Conservation (phyloP, 23 red algal genomes). For the Gracilaria caudata region DNA sequence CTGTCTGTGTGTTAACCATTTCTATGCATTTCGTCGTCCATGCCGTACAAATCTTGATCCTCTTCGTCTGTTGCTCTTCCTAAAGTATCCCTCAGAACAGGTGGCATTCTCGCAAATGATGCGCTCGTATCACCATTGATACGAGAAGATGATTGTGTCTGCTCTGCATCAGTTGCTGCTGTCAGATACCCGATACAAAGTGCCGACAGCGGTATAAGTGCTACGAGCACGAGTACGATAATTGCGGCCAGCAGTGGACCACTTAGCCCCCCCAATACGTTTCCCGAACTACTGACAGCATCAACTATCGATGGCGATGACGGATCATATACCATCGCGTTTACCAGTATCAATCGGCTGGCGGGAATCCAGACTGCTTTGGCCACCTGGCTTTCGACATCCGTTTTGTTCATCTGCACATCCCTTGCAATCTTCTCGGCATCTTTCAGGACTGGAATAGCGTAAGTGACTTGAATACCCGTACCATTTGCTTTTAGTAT, state of each 20-base stretch:
- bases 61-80: slow-evolving; percentile 20
- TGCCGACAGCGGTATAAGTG: not conserved
- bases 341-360: not conserved
- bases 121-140: not conserved
- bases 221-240: slow-evolving; percentile 3
- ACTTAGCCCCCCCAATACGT: not conserved
- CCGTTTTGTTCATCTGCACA: not conserved
- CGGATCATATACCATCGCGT: slow-evolving; percentile 12
- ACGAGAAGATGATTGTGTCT: not conserved
- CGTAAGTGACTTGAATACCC: slow-evolving; percentile 8
- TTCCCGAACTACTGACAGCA: not conserved
- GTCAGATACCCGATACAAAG: slow-evolving; percentile 16
- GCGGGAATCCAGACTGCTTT: not conserved
- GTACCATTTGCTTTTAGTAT: not conserved
- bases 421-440: not conserved
- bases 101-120: not conserved
- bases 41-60: slow-evolving; percentile 6
- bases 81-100: slow-evolving; percentile 7
- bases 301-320: slow-evolving; percentile 1
- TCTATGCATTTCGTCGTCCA: slow-evolving; percentile 28
- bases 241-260: slow-evolving; percentile 16
- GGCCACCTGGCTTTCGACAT: not conserved
- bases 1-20: not conserved
- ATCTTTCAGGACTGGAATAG: not conserved
- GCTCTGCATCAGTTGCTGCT: not conserved